phyloP scores from a whole-genome alignment of 257 asterid species.

The Petrea volubilis region DNA sequence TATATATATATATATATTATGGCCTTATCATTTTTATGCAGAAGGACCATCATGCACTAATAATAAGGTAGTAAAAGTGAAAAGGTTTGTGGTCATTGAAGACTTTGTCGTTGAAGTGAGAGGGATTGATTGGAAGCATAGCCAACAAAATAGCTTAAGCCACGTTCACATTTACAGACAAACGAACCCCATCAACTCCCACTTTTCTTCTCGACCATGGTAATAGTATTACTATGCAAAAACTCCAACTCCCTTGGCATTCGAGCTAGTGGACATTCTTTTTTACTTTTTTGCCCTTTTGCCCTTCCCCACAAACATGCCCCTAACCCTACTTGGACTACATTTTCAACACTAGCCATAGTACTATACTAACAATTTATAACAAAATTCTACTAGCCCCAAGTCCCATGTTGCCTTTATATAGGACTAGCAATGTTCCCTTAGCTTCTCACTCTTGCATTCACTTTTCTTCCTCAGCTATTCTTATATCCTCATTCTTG shows the following conservation, averaged over 20 bases:
- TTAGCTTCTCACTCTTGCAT: conserved; percentile 21
- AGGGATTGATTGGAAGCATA: neutral
- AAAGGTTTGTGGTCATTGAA: conserved; percentile 20
- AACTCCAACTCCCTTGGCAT: conserved; percentile 26
- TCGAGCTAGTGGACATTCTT: conserved; percentile 31
- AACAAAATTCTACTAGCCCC: neutral
- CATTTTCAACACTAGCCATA: conserved; percentile 5
- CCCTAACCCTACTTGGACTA: conserved; percentile 20
- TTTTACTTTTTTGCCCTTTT: neutral
- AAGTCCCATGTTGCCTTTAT: conserved; percentile 24
- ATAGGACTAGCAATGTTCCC: conserved; percentile 16
- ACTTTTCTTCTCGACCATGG: conserved; percentile 26
- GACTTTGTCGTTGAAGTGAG: conserved; percentile 3
- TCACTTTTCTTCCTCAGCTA: conserved; percentile 14
- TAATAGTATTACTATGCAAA: neutral
- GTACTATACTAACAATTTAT: neutral
- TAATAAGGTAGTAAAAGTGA: conserved; percentile 26
- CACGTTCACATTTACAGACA: conserved; percentile 27
- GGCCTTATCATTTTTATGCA: too few relatives aligned
- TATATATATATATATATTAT: too few relatives aligned
- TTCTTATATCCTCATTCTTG: neutral
- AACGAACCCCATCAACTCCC: conserved; percentile 17
- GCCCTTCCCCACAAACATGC: conserved; percentile 32
- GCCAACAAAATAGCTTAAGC: neutral
- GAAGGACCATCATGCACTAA: too few relatives aligned